Base-by-base conservation (phyloP, 2,329 filamentous ascomycete genomes). In the Talaromyces albobiverticillius region DNA sequence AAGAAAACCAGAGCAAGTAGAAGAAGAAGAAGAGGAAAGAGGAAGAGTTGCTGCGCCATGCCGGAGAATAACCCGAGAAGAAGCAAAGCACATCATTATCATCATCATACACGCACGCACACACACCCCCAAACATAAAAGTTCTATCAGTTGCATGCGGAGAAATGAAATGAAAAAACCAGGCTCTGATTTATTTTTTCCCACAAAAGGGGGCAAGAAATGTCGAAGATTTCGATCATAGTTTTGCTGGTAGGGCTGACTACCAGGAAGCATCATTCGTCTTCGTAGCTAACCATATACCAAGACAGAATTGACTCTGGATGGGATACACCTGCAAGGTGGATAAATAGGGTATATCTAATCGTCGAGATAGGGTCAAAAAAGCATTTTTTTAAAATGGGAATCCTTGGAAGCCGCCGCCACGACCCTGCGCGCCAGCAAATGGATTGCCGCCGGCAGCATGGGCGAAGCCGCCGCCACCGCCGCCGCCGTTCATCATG, bases 401-500 rank as follows among this genome's bases (percentile, higher is more conserved):
- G 71, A 86, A 87, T 55, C 80, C 78, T 46, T 78, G 75, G 67
- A 77, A 80, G n/a, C 38, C 32, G 58, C 68, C 76, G 34, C 78
- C 78, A 41, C 75, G 75, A 49, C 62, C 50, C 32, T 68, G 66
- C 20, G 65, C 68, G 18, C 63, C 60, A 49, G 63, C 67, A 48
- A 73, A 72, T 41, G 68, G 66, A 48, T 71, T 64, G 29, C 79
- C 79, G 38, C 80, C 80, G 34, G 80, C n/a, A n/a, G n/a, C 80
- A 46, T 82, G 82, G 16, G 72, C 72, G 57, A 74, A 68, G 53
- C 62, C 68, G 41, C 78, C 78, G 23, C 78, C 82, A 59, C 83
- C 82, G 60, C 50, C 50, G 20, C 53, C 69, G 41, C 79, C 79
- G 61, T 87, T 87, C 86, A 91, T 90, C 87, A 91, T 90, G 73